Conservation (phyloP, 441 rosid species). For the Sinapis alba region DNA sequence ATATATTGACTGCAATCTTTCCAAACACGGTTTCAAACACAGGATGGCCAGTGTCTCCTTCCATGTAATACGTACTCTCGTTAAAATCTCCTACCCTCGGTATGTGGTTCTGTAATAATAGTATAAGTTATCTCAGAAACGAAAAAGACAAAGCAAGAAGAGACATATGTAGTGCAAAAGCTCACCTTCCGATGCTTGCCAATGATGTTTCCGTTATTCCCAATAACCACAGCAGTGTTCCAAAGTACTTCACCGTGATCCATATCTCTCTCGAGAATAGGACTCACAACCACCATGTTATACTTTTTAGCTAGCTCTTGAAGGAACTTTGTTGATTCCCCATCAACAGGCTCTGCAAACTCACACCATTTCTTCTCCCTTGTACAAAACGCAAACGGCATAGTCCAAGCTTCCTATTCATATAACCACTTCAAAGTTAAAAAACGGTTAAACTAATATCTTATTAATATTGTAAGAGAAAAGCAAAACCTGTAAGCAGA, state of each 20-base stretch:
- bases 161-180: not conserved
- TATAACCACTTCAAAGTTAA: not conserved
- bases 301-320: slow-evolving; percentile 72
- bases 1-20: slow-evolving; percentile 84
- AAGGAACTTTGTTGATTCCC: slow-evolving; percentile 85
- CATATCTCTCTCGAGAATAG: slow-evolving; percentile 92
- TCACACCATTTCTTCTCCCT: slow-evolving; percentile 97
- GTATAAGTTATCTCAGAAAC: slow-evolving; percentile 21
- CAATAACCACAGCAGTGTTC: slow-evolving; percentile 89
- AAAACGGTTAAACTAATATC: not conserved
- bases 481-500: slow-evolving; percentile 78
- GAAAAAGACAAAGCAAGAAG: not conserved
- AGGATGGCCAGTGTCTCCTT: slow-evolving; percentile 95
- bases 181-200: slow-evolving; percentile 96
- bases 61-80: slow-evolving; percentile 98
- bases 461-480: not conserved
- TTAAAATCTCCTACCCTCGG: slow-evolving; percentile 98
- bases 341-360: slow-evolving; percentile 87
- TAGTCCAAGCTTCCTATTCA: slow-evolving; percentile 90
- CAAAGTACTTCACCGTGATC: slow-evolving; percentile 92
- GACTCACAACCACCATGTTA: slow-evolving; percentile 88
- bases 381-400: slow-evolving; percentile 97
- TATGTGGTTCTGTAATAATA: slow-evolving; percentile 83
- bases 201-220: slow-evolving; percentile 87
- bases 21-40: slow-evolving; percentile 94